phyloP scores from a whole-genome alignment of 257 asterid genomes.

The Nicotiana tabacum region DNA sequence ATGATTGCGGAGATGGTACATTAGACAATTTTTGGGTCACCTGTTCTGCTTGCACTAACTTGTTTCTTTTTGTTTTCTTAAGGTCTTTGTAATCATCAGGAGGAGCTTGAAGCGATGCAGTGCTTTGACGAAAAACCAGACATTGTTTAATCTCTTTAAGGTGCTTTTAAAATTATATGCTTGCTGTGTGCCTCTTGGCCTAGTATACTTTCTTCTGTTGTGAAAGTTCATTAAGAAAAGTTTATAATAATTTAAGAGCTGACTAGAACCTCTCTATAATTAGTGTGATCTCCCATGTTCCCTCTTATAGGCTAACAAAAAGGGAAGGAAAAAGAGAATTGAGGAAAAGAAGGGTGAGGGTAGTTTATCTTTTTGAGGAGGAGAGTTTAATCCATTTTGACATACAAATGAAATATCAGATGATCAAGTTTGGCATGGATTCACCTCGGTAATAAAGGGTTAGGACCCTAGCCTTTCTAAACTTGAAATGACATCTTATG shows the following conservation, averaged over 20 bases:
- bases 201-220: constrained; percentile 4
- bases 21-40: neutral
- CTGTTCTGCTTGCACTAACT: constrained; percentile 12
- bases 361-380: neutral
- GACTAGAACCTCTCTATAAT: neutral
- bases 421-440: neutral
- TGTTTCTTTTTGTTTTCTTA: constrained; percentile 23
- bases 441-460: neutral
- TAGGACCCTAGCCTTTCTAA: neutral
- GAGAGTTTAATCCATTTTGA: neutral
- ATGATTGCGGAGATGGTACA: neutral
- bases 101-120: constrained; percentile 96
- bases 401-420: neutral
- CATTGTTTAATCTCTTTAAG: constrained; percentile 89
- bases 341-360: neutral
- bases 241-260: neutral
- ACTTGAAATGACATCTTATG: neutral
- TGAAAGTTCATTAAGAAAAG: neutral
- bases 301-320: neutral
- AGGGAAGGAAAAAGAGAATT: neutral
- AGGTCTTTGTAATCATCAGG: constrained; percentile 83
- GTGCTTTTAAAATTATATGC: constrained; percentile 31
- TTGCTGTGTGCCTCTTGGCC: neutral
- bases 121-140: constrained; percentile 83
- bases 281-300: too few relatives aligned